A percentile compares a stretch with the other conserved stretches of the same genome.
Evolutionary conservation across 2,329 filamentous ascomycete genomes (phyloP).

Genomic region (Reticulascus tulasneorum): DNA sequence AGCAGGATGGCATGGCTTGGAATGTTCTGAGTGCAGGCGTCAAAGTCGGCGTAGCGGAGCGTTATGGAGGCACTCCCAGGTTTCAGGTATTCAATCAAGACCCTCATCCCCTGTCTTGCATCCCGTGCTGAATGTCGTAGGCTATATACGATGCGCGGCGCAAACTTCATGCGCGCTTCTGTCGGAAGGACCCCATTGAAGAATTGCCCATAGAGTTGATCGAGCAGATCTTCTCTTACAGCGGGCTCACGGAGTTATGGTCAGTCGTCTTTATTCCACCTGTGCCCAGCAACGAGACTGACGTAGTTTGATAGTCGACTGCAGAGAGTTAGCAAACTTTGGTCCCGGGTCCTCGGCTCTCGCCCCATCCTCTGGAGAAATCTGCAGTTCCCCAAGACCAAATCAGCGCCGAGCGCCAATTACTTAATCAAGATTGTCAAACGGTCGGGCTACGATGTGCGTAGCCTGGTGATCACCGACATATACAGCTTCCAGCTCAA

Average conservation of each 20-base stretch:
- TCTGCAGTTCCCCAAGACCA: conserved; percentile 6
- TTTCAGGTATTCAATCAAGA: conserved; percentile 27
- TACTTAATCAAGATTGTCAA: conserved; percentile 9
- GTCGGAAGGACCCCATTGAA: conserved; percentile 28
- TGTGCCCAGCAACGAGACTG: too few relatives aligned
- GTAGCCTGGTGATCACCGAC: conserved; percentile 9
- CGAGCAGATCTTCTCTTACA: conserved; percentile 28
- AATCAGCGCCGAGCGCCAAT: conserved; percentile 5
- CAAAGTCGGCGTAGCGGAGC: conserved; percentile 24
- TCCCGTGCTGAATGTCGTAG: too few relatives aligned
- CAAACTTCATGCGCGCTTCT: conserved; percentile 28
- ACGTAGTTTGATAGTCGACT: conserved; percentile 1
- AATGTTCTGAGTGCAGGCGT: conserved; percentile 35
- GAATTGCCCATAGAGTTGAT: conserved; percentile 31
- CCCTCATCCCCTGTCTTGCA: too few relatives aligned
- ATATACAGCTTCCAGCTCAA: conserved; percentile 10
- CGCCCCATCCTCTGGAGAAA: conserved; percentile 13
- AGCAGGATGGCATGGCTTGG: conserved; percentile 34
- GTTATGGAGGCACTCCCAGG: conserved; percentile 24
- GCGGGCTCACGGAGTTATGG: conserved; percentile 24
- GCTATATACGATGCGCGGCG: too few relatives aligned
- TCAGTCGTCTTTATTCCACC: conserved; percentile 1
- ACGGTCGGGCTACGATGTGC: conserved; percentile 8
- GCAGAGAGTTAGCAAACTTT: conserved; percentile 12
- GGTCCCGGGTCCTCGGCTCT: conserved; percentile 11